A percentile compares a stretch with the other conserved stretches of the same genome.
These are phyloP conservation scores for Ogataea minuta DNA, from an alignment of 805 yeast species.

Conservation along the genomic window DNA sequence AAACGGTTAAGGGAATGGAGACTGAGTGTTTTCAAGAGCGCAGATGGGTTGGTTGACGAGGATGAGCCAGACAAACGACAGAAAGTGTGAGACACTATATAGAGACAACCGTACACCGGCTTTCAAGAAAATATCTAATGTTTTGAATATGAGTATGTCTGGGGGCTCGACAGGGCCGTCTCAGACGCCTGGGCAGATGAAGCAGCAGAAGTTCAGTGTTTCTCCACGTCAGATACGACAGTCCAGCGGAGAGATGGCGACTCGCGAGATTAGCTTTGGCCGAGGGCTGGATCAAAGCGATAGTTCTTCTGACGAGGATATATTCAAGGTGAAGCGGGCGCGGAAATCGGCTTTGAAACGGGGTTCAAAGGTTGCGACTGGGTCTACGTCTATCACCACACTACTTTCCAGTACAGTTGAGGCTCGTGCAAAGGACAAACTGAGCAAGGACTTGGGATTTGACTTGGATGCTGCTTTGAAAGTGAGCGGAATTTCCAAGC, in stretches of 20 bases:
- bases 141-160: not conserved
- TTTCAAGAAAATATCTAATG: not conserved
- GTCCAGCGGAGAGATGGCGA: not conserved
- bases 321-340: slow-evolving; percentile 8
- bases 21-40: slow-evolving; percentile 68
- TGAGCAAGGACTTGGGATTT: slow-evolving; percentile 22
- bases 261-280: slow-evolving; percentile 3
- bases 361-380: not conserved
- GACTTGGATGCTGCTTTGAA: slow-evolving; percentile 18
- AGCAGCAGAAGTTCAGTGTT: slow-evolving; percentile 12
- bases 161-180: not conserved
- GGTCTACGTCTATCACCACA: slow-evolving; percentile 6
- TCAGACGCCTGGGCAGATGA: slow-evolving; percentile 3
- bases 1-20: slow-evolving; percentile 88
- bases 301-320: slow-evolving; percentile 12
- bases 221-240: slow-evolving; percentile 6
- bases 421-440: slow-evolving; percentile 10
- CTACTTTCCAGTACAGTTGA: slow-evolving; percentile 7
- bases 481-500: slow-evolving; percentile 8
- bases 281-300: slow-evolving; percentile 1
- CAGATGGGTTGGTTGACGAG: slow-evolving; percentile 44
- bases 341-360: slow-evolving; percentile 2
- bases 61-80: slow-evolving; percentile 19
- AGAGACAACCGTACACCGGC: not conserved
- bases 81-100: not conserved